Conservation (phyloP, 768 basidiomycete genomes). For the Mycena venus region DNA sequence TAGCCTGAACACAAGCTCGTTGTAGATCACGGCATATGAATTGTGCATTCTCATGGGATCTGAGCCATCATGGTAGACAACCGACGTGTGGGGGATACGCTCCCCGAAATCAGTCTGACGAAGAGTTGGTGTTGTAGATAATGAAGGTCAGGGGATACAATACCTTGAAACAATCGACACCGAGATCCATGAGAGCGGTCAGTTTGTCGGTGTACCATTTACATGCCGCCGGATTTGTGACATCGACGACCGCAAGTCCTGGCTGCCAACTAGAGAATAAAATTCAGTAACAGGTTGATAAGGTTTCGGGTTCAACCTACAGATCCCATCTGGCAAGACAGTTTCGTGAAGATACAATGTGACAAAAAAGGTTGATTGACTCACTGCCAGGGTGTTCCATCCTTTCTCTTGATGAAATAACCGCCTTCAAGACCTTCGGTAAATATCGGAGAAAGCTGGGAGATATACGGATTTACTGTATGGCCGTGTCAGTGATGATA, state of each 20-base stretch:
- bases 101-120: constrained; percentile 82
- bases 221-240: constrained; percentile 66
- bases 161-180: constrained; percentile 74
- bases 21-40: constrained; percentile 77
- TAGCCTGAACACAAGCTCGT: constrained; percentile 75
- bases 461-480: constrained; percentile 80
- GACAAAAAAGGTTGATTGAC: constrained; percentile 40
- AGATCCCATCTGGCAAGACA: constrained; percentile 65
- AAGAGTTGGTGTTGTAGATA: background rate
- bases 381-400: constrained; percentile 79
- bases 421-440: constrained; percentile 76
- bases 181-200: constrained; percentile 64
- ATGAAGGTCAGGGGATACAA: background rate
- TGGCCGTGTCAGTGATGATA: background rate
- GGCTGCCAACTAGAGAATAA: constrained; percentile 64
- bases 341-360: background rate
- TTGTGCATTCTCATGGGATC: constrained; percentile 82
- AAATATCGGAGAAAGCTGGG: constrained; percentile 78
- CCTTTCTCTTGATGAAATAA: constrained; percentile 77
- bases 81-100: constrained; percentile 76
- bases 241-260: constrained; percentile 73
- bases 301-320: background rate
- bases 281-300: background rate
- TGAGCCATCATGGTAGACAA: constrained; percentile 75
- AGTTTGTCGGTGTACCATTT: constrained; percentile 69